Evolutionary conservation across 2,329 filamentous ascomycete species (phyloP), one percentile per base, ranked within the genome.

Genomic region (Huntiella abstrusa): DNA sequence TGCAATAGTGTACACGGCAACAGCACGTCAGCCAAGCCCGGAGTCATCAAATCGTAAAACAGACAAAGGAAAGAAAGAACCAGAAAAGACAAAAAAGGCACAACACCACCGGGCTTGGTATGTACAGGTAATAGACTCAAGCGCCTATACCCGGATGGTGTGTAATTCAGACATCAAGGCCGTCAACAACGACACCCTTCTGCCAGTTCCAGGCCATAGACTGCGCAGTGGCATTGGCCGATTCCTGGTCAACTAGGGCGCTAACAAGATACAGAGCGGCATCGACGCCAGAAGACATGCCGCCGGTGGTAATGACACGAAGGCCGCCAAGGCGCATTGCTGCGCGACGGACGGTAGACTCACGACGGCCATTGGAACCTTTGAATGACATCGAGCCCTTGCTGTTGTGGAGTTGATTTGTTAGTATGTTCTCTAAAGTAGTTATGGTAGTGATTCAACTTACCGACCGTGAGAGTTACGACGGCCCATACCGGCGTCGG

Each of bases 361-460:
- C 84, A 56, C 82, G 78, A 49, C 83, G 77, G 41, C 67, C 68
- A 59, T 80, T 80, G 54, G 77, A 80, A 57, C 78, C 73, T 63
- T 81, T 83, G 67, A 79, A 81, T 41, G 82, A 83, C 62, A 86
- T 82, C 60, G 81, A 86, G 55, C 84, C 84, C 71, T 91, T 91
- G 56, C 82, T 77, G 53, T 49, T 55, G 33, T 4, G 33, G n/a
- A 13, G 15, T 11, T 17, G 28, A 11, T 33, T 33, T 12, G 33
- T 59, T 53, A 60, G 56, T 46, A 47, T 45, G 8, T 28, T 19
- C 15, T 11, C 6, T 19, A 35, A 6, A 4, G 10, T 11, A 4
- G 4, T 17, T n/a, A 16, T 2, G 13, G 6, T 1, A 7, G 15
- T 12, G 19, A 4, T 10, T n/a, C 4, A 15, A 37, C 70, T 53